Base-by-base conservation (phyloP, 148 eudicot genomes). In the Vaccinium corymbosum region DNA sequence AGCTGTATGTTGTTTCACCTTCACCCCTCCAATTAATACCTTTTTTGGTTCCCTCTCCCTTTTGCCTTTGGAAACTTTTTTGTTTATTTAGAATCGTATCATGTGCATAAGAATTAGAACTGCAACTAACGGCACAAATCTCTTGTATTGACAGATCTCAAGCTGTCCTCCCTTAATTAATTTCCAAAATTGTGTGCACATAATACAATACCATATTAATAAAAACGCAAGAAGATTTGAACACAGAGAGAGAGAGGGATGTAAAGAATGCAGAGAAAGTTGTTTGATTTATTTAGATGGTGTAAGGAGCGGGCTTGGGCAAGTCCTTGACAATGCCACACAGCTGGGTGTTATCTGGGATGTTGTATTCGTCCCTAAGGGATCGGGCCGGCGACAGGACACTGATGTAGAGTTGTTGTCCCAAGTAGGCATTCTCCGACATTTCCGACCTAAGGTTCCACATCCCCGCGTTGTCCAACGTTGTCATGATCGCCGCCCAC, bases 401-500 rank as follows among this genome's bases (percentile, higher is more conserved):
- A 50, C 93, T 91, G 53, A 89, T 5, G 53, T 91, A 91, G 86
- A 91, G 77, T 32, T 91, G 91, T 35, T 91, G 93, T 2, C 93
- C 93, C 42, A 89, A 53, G 85, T 88, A 88, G 0, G 49, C 16
- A 78, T 86, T 87, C 72, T 89, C 91, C 2, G 46, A 46, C 10
- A 62, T 25, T 52, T 88, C 91, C 0, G 90, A 89, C 82, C 91
- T 88, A 25, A 91, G 4, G 48, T 84, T 89, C 93, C 93, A 91
- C 91, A 91, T 88, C 0, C 93, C 93, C 6, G 86, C 88, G 50
- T 91, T 91, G 87, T 91, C 91, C 19, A 87, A 76, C 49, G 91
- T 89, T 3, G 88, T 55, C 89, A 91, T 72, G 57, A 91, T 79
- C 3, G 93, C 93, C 1, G 90, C 88, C 93, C 93, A 91, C 50